Conservation (phyloP, 441 rosid species). For the Arabidopsis hybrid region DNA sequence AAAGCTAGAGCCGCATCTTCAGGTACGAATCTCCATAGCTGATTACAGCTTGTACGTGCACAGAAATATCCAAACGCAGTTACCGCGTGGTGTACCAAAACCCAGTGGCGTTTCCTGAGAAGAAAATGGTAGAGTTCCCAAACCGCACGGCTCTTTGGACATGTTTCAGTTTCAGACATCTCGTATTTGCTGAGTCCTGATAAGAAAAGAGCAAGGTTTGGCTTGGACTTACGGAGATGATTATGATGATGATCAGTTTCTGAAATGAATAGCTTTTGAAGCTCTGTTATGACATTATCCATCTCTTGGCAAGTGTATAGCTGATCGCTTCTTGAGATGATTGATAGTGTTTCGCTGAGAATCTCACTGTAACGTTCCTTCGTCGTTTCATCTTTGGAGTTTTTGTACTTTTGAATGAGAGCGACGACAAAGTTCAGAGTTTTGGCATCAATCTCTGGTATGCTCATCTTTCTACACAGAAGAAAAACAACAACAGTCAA, state of each 20-base stretch:
- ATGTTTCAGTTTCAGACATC: conserved; percentile 69
- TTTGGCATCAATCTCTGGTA: conserved; percentile 64
- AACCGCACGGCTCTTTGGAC: conserved; percentile 66
- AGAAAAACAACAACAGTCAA: conserved; percentile 23
- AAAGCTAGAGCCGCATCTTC: conserved; percentile 83
- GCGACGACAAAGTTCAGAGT: conserved; percentile 65
- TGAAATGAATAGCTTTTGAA: conserved; percentile 67
- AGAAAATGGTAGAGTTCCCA: conserved; percentile 84
- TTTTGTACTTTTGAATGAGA: conserved; percentile 50
- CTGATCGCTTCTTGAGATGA: conserved; percentile 61
- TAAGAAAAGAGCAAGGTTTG: conserved; percentile 72
- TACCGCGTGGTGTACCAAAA: conserved; percentile 70
- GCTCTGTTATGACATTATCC: conserved; percentile 67
- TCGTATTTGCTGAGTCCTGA: conserved; percentile 70
- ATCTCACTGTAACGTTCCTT: conserved; percentile 53
- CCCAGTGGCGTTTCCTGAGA: conserved; percentile 83
- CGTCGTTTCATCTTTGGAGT: conserved; percentile 45
- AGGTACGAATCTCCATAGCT: conserved; percentile 90
- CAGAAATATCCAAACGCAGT: conserved; percentile 86
- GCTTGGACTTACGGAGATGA: conserved; percentile 57
- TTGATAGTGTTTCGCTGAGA: conserved; percentile 59
- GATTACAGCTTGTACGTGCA: conserved; percentile 75
- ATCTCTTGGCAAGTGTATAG: conserved; percentile 65
- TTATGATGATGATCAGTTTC: conserved; percentile 47
- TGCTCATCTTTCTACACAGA: conserved; percentile 62